Conservation (phyloP, 176 grass and related monocot genomes). For the Aegilops sharonensis region DNA sequence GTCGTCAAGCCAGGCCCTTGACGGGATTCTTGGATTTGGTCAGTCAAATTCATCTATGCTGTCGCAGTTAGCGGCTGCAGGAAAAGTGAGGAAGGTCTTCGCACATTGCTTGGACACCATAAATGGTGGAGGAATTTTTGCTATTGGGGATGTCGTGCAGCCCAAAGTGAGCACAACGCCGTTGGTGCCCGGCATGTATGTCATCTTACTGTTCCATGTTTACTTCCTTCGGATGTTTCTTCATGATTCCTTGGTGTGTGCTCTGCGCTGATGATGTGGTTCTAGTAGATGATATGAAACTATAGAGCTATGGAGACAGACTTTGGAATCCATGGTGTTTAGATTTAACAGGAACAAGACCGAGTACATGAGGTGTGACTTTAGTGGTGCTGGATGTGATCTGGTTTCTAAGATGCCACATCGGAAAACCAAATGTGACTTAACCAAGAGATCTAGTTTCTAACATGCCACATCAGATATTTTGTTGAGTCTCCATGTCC, state of each 20-base stretch:
- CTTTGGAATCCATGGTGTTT: background rate
- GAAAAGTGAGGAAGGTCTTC: constrained; percentile 86
- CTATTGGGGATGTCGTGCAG: constrained; percentile 87
- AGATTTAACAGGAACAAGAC: background rate
- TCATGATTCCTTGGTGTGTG: background rate
- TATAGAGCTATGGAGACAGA: background rate
- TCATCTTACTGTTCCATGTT: constrained; percentile 6
- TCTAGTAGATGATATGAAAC: background rate
- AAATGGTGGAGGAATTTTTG: constrained; percentile 85
- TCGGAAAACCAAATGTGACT: background rate
- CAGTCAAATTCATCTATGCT: constrained; percentile 80
- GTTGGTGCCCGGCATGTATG: constrained; percentile 68
- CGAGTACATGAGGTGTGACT: background rate
- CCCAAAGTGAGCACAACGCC: constrained; percentile 87
- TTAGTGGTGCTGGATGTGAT: background rate
- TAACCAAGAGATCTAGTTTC: background rate
- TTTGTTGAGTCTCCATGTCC: background rate
- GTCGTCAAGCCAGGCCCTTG: constrained; percentile 66
- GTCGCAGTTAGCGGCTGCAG: constrained; percentile 64
- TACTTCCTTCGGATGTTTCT: background rate
- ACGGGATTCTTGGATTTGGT: constrained; percentile 95
- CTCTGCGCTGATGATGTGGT: background rate
- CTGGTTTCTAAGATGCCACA: background rate
- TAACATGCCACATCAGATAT: background rate
- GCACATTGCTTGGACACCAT: constrained; percentile 87